These are phyloP conservation scores for Pseudocercospora ulei DNA, from an alignment of 2,329 filamentous ascomycete species.

Conservation along the genomic window DNA sequence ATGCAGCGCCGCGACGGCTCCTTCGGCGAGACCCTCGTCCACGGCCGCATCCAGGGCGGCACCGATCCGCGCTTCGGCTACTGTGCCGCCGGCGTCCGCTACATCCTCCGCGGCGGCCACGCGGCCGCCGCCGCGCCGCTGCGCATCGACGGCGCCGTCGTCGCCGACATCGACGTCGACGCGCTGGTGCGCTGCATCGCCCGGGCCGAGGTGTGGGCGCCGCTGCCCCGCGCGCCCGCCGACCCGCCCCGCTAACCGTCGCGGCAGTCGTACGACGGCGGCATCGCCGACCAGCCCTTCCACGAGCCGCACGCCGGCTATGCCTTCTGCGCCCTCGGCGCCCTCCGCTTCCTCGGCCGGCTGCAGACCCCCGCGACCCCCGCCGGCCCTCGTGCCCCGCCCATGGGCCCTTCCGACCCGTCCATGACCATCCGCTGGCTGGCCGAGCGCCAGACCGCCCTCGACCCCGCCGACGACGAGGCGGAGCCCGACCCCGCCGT, in stretches of 20 bases:
- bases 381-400: slow-evolving; percentile 9
- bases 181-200: slow-evolving; percentile 61
- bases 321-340: slow-evolving; percentile 76
- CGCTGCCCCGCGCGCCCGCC: slow-evolving; percentile 14
- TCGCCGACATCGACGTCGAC: slow-evolving; percentile 65
- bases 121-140: slow-evolving; percentile 45
- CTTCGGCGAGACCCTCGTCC: slow-evolving; percentile 71
- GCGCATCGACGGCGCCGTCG: slow-evolving; percentile 46
- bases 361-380: slow-evolving; percentile 32
- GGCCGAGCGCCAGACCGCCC: slow-evolving; percentile 39
- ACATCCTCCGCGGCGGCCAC: slow-evolving; percentile 56
- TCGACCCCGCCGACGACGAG: slow-evolving; percentile 35
- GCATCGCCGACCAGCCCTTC: slow-evolving; percentile 65
- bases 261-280: slow-evolving; percentile 69
- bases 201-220: slow-evolving; percentile 45
- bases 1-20: slow-evolving; percentile 79
- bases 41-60: slow-evolving; percentile 59
- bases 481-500: slow-evolving; percentile 3
- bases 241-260: slow-evolving; percentile 23
- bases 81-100: slow-evolving; percentile 69
- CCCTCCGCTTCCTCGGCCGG: slow-evolving; percentile 64
- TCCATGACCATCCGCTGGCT: slow-evolving; percentile 41
- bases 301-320: slow-evolving; percentile 86
- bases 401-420: slow-evolving; percentile 34
- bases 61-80: slow-evolving; percentile 83